phyloP scores from a whole-genome alignment of 164 flowering plant genomes.

The Piper betle region DNA sequence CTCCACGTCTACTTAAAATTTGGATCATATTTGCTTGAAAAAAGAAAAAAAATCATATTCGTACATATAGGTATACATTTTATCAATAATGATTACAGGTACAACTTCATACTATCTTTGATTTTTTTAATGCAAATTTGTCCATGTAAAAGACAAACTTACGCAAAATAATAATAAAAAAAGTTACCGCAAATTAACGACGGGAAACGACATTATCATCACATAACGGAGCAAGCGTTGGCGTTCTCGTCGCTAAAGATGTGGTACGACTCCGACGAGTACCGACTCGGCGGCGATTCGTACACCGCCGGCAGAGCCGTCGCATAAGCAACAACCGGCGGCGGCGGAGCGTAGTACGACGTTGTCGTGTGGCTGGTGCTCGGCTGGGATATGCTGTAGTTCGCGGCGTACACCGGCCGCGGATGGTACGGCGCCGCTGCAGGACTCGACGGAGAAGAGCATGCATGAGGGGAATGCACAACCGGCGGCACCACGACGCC shows the following conservation, averaged over 20 bases:
- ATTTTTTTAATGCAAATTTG: too few species aligned
- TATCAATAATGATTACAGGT: too few species aligned
- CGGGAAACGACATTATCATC: too few species aligned
- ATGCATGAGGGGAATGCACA: constrained; percentile 18
- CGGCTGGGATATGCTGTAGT: constrained; percentile 31
- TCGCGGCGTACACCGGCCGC: constrained; percentile 21
- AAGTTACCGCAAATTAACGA: too few species aligned
- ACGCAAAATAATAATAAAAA: too few species aligned
- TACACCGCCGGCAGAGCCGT: constrained; percentile 12
- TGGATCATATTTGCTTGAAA: too few species aligned
- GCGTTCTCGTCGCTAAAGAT: constrained; percentile 59
- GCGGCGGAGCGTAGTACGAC: constrained; percentile 9
- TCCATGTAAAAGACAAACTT: too few species aligned
- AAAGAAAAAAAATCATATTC: too few species aligned
- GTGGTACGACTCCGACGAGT: constrained; percentile 21
- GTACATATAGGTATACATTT: too few species aligned
- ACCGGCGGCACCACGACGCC: constrained; percentile 5
- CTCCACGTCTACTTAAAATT: too few species aligned
- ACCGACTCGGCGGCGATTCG: constrained; percentile 4
- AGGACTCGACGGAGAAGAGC: constrained; percentile 12
- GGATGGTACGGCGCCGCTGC: constrained; percentile 7
- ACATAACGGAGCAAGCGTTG: constrained; percentile 50
- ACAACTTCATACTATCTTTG: too few species aligned
- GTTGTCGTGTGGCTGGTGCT: constrained; percentile 12
- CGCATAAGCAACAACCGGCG: not conserved